Evolutionary conservation across 2,329 filamentous ascomycete genomes (phyloP).

Genomic region (Pezicula rhizophila): DNA sequence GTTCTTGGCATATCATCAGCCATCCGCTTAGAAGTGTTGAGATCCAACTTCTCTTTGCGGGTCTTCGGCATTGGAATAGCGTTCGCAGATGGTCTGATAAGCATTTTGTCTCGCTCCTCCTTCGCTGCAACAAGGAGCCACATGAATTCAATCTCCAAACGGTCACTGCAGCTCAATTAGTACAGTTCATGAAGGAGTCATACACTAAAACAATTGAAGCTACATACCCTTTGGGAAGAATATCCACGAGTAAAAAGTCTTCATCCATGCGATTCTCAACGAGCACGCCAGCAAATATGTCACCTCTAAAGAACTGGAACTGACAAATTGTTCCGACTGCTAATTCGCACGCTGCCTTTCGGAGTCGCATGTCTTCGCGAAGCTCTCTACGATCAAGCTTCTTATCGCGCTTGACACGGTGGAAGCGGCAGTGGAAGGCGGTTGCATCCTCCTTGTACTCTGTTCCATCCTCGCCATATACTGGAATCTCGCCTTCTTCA

Average conservation of each 20-base stretch:
- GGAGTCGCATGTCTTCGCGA: conserved; percentile 64
- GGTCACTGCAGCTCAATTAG: conserved; percentile 53
- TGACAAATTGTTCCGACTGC: conserved; percentile 75
- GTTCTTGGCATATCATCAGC: conserved; percentile 57
- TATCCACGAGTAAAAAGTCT: conserved; percentile 69
- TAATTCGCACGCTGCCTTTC: conserved; percentile 61
- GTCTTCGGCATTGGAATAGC: conserved; percentile 66
- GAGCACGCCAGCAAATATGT: conserved; percentile 87
- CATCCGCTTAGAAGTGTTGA: conserved; percentile 58
- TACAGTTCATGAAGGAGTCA: conserved; percentile 7
- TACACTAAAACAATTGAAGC: conserved; percentile 2
- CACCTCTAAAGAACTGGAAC: conserved; percentile 73
- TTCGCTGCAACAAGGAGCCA: conserved; percentile 71
- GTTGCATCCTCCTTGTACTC: conserved; percentile 91
- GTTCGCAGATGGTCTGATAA: conserved; percentile 68
- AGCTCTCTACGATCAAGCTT: conserved; percentile 62
- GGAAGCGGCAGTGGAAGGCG: conserved; percentile 91
- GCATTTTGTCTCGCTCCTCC: conserved; percentile 51
- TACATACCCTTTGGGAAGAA: conserved; percentile 77
- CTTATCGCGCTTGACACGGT: conserved; percentile 80
- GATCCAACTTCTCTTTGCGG: conserved; percentile 55
- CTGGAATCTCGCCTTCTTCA: conserved; percentile 77
- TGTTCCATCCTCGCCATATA: conserved; percentile 82
- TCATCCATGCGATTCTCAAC: conserved; percentile 76
- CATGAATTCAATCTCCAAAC: conserved; percentile 77